Conservation (phyloP, 208 protist species). For the Wallacemonas sp. region DNA sequence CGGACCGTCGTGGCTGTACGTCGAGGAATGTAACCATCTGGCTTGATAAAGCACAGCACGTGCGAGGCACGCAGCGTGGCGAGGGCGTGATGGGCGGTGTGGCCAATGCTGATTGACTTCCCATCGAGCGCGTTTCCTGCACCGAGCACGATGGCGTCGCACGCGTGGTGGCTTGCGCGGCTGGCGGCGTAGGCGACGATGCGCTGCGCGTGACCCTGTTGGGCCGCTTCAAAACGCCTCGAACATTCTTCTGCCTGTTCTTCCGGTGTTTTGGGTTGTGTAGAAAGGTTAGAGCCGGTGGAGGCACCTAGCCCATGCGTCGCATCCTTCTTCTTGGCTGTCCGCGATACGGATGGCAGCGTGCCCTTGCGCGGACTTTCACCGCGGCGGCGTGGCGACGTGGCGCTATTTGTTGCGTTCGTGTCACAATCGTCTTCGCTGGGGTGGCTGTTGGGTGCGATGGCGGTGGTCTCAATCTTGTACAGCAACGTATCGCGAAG, state of each 20-base stretch:
- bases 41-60: constrained; percentile 64
- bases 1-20: constrained; percentile 24
- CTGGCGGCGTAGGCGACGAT: constrained; percentile 40
- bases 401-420: neutral
- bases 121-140: constrained; percentile 55
- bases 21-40: constrained; percentile 52
- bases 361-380: constrained; percentile 1
- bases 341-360: neutral
- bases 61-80: constrained; percentile 24
- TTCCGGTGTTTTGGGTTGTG: constrained; percentile 12
- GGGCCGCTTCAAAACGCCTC: constrained; percentile 13
- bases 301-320: neutral
- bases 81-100: constrained; percentile 31
- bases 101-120: constrained; percentile 45
- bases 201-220: constrained; percentile 10
- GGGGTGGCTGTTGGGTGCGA: neutral
- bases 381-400: neutral
- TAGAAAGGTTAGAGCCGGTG: neutral
- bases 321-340: constrained; percentile 17
- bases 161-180: constrained; percentile 39
- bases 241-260: neutral
- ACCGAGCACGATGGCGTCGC: constrained; percentile 48
- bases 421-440: neutral
- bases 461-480: constrained; percentile 54
- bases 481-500: constrained; percentile 69